Base-by-base conservation (phyloP, 805 yeast species). In the Cyberlindnera lachancei region DNA sequence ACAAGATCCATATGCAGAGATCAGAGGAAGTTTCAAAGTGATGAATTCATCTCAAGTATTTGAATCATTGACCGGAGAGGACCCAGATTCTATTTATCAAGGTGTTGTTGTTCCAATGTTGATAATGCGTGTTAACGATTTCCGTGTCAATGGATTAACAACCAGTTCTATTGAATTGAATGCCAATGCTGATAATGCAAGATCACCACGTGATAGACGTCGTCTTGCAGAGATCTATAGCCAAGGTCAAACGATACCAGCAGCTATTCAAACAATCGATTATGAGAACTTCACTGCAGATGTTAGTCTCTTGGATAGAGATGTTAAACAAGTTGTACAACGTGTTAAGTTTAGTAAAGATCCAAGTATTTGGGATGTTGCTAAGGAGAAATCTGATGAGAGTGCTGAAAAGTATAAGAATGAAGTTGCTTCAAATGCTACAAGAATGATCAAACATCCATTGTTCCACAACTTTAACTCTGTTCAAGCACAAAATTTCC, bases 401-500 rank as follows among this genome's bases (percentile, higher is more conserved):
- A 70, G 64, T 29, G 63, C 60, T 30, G 90, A 79, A 44, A 59
- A 59, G 31, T 73, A 75, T 11, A 70, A 68, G 52, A 81, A 75
- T 42, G 75, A 75, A 40, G 78, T 77, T 18, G 75, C 79, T 48
- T 73, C 75, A 31, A 77, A 81, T 38, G 70, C 77, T 40, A 72
- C 78, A 21, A 75, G 95, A 52, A 79, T 84, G 43, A 72, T 92
- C 47, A 90, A 87, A 53, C 98, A 92, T 63, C 94, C 96, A 23
- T 73, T 81, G 54, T 92, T 84, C 70, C 81, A 76, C 46, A 80
- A 84, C 41, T 80, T 88, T 63, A 82, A 76, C 46, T 71, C 82
- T 38, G 68, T 66, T 35, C 96, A 92, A 63, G 97, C 99, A 1
- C 97, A 90, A 56, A 94, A 83, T 45, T 87, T 71, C 45, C 69